phyloP scores from a whole-genome alignment of 495 filamentous ascomycete species.

The Aspergillus homomorphus region DNA sequence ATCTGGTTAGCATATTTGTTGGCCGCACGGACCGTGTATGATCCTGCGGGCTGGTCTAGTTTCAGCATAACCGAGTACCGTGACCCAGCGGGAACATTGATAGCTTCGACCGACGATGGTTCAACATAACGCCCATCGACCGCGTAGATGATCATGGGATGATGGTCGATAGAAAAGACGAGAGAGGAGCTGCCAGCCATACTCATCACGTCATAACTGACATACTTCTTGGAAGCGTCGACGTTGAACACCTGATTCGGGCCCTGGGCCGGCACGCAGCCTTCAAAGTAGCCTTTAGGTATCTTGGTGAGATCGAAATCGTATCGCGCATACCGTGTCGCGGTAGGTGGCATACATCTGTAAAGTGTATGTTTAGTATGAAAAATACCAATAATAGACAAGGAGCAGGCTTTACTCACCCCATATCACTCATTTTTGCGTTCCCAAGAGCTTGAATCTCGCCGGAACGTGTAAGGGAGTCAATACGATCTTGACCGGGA shows the following conservation, averaged over 20 bases:
- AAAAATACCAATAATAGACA: conserved; percentile 7
- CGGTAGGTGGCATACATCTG: conserved; percentile 28
- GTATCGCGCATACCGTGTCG: conserved; percentile 28
- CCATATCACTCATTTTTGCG: conserved; percentile 46
- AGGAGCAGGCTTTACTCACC: conserved; percentile 28
- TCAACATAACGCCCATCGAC: conserved; percentile 40
- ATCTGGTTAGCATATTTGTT: conserved; percentile 31
- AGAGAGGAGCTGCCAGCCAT: conserved; percentile 35
- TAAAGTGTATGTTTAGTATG: background rate
- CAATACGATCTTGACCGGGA: conserved; percentile 36
- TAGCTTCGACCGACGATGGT: conserved; percentile 29
- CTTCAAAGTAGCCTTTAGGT: conserved; percentile 33
- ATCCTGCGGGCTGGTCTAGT: conserved; percentile 29
- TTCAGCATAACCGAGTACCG: conserved; percentile 37
- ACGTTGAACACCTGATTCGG: conserved; percentile 34
- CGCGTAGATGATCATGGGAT: conserved; percentile 41
- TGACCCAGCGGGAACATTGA: conserved; percentile 33
- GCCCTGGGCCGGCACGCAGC: conserved; percentile 42
- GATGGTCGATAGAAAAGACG: conserved; percentile 42
- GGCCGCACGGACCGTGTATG: conserved; percentile 35
- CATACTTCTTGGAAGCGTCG: conserved; percentile 36
- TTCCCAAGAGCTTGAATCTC: conserved; percentile 31
- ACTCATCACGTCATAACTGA: conserved; percentile 48
- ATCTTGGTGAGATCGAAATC: conserved; percentile 31
- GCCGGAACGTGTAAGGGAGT: conserved; percentile 21